These are phyloP conservation scores for Platanthera guangdongensis DNA, from an alignment of 106 monocot genomes.

Conservation along the genomic window DNA sequence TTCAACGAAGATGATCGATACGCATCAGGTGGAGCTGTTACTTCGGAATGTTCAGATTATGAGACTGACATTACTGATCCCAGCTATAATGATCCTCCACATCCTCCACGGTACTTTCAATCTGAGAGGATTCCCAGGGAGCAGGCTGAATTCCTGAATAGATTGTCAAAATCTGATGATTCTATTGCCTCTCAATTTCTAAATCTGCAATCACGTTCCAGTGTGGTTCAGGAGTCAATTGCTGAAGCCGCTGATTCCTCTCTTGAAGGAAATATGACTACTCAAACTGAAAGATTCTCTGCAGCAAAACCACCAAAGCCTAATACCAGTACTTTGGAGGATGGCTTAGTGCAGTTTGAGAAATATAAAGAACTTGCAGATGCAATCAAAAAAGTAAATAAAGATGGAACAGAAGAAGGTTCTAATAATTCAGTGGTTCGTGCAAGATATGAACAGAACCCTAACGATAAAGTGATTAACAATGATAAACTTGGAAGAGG, in stretches of 20 bases:
- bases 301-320: slow-evolving; percentile 26
- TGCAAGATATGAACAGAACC: background rate
- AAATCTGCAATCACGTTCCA: slow-evolving; percentile 44
- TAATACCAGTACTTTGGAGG: slow-evolving; percentile 28
- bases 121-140: slow-evolving; percentile 86
- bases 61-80: slow-evolving; percentile 46
- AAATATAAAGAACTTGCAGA: slow-evolving; percentile 41
- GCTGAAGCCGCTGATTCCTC: slow-evolving; percentile 43
- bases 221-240: slow-evolving; percentile 41
- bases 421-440: slow-evolving; percentile 14
- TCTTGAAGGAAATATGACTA: slow-evolving; percentile 28
- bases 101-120: slow-evolving; percentile 48
- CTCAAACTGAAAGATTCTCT: slow-evolving; percentile 29
- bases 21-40: slow-evolving; percentile 38
- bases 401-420: slow-evolving; percentile 11
- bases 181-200: slow-evolving; percentile 60
- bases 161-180: slow-evolving; percentile 91
- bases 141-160: slow-evolving; percentile 48
- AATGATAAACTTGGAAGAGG: slow-evolving; percentile 11
- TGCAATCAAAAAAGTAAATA: slow-evolving; percentile 19
- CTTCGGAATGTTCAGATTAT: slow-evolving; percentile 48
- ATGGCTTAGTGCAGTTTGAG: slow-evolving; percentile 41
- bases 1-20: slow-evolving; percentile 48
- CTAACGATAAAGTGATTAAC: slow-evolving; percentile 10
- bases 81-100: slow-evolving; percentile 32